Conservation (phyloP, 129 eudicot species). For the Pulicaria dysenterica region DNA sequence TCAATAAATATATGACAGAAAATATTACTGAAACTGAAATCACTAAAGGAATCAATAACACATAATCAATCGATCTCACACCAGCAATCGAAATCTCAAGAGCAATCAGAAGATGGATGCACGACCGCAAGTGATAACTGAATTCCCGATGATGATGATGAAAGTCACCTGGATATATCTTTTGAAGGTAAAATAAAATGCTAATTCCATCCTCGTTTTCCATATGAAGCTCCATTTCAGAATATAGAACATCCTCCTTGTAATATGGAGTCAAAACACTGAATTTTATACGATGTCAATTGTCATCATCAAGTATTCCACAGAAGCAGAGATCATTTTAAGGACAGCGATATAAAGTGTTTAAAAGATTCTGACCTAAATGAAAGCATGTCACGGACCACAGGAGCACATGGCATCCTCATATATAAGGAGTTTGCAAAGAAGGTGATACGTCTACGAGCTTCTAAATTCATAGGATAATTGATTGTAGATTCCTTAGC, state of each 20-base stretch:
- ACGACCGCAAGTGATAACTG: too few relatives aligned
- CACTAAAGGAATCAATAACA: too few relatives aligned
- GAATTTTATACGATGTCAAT: conserved; percentile 20
- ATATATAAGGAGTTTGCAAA: conserved; percentile 94
- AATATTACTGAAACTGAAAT: too few relatives aligned
- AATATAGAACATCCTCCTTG: conserved; percentile 92
- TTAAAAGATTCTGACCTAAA: conserved; percentile 63
- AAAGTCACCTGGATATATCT: conserved; percentile 88
- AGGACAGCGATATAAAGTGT: background rate
- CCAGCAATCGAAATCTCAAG: too few relatives aligned
- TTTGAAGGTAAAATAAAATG: conserved; percentile 86
- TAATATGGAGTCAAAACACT: conserved; percentile 97
- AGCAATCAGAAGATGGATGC: too few relatives aligned
- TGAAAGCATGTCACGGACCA: conserved; percentile 98
- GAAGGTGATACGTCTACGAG: conserved; percentile 96
- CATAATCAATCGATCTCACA: too few relatives aligned
- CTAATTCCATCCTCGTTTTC: conserved; percentile 98
- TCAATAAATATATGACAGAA: too few relatives aligned
- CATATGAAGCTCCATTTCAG: conserved; percentile 66
- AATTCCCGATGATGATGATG: too few relatives aligned
- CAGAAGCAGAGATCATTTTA: conserved; percentile 1
- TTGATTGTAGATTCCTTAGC: conserved; percentile 95
- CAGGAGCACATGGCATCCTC: conserved; percentile 94
- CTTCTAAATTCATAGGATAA: conserved; percentile 91
- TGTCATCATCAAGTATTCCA: conserved; percentile 12